Evolutionary conservation across 2,329 filamentous ascomycete species (phyloP), one percentile per base, ranked within the genome.

Genomic region (Xenoacremonium recifei): DNA sequence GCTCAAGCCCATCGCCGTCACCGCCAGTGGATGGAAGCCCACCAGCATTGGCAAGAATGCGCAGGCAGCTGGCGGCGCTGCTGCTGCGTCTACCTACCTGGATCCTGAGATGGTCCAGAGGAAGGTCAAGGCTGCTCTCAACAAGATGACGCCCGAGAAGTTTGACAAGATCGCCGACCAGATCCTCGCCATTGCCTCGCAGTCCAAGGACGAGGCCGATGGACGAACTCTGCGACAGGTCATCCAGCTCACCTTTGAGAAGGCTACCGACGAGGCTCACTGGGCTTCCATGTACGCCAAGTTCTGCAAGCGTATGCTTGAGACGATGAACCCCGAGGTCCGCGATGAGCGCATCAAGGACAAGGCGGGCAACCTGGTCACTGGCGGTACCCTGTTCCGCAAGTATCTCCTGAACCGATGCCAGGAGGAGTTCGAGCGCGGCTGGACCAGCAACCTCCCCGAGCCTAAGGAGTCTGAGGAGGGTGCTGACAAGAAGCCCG

Each of bases 101-200:
- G 82, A 95, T 52, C 92, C 93, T 18, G 89, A 92, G 58, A 82
- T 93, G 75, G 93, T 99, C 44, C 93, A 99, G 73, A 85, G 92
- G 57, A 99, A 99, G 84, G 93, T 99, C 65, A 99, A 99, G 84
- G 87, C 90, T 51, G 88, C 88, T 48, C 76, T 99, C 59, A 99
- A 99, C 83, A 99, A 99, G 85, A 97, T 99, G 93, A 97, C 93
- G 0, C 93, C 93, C 0, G 93, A 99, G 72, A 99, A 97, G 64
- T 99, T 99, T 59, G 91, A 96, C 64, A 90, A 85, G 72, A 96
- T 99, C 55, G 82, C 93, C 6, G 87, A 91, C 49, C 90, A 96
- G 66, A 96, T 99, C 49, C 79, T 99, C 21, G 77, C 83, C 40
- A 99, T 99, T 64, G 90, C 92, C 20, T 87, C 82, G 17, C 93